Evolutionary conservation across 192 early-diverging fungal genomes (phyloP).

Genomic region (Coemansia asiatica): DNA sequence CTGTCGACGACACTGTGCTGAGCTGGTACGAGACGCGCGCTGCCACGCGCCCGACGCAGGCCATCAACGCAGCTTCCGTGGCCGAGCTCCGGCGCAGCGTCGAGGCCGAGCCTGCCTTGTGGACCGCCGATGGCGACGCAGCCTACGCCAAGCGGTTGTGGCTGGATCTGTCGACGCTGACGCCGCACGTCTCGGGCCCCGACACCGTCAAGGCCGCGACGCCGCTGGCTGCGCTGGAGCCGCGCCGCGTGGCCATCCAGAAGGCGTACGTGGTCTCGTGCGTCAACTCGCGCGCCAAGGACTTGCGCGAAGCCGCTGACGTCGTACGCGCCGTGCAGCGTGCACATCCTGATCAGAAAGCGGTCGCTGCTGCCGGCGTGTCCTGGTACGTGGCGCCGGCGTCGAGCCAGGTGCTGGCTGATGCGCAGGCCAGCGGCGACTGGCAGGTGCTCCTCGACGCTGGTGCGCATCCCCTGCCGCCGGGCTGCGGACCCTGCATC

Average conservation of each 20-base stretch:
- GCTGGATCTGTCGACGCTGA: conserved; percentile 83
- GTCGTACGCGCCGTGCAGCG: conserved; percentile 59
- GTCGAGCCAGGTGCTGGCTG: conserved; percentile 85
- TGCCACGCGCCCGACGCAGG: conserved; percentile 20
- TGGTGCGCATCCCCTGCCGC: conserved; percentile 84
- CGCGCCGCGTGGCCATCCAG: conserved; percentile 75
- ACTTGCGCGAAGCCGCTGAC: conserved; percentile 84
- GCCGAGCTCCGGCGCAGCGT: conserved; percentile 54
- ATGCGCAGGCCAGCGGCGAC: conserved; percentile 79
- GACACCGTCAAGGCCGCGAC: conserved; percentile 95
- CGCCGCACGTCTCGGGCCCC: conserved; percentile 89
- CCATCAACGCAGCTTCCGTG: conserved; percentile 43
- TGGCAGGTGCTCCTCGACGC: conserved; percentile 86
- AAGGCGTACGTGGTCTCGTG: conserved; percentile 98
- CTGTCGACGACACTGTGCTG: conserved; percentile 79
- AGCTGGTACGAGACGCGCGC: conserved; percentile 71
- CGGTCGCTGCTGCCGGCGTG: conserved; percentile 58
- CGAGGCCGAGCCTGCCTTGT: conserved; percentile 27
- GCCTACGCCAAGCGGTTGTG: conserved; percentile 82
- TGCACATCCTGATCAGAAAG: conserved; percentile 26
- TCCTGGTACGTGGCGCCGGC: conserved; percentile 97
- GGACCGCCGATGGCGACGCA: conserved; percentile 61
- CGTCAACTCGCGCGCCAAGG: conserved; percentile 88
- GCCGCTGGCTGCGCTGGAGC: conserved; percentile 73
- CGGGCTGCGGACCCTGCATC: conserved; percentile 98